Conservation (phyloP, 805 yeast species). For the Wickerhamomyces kurtzmanii region DNA sequence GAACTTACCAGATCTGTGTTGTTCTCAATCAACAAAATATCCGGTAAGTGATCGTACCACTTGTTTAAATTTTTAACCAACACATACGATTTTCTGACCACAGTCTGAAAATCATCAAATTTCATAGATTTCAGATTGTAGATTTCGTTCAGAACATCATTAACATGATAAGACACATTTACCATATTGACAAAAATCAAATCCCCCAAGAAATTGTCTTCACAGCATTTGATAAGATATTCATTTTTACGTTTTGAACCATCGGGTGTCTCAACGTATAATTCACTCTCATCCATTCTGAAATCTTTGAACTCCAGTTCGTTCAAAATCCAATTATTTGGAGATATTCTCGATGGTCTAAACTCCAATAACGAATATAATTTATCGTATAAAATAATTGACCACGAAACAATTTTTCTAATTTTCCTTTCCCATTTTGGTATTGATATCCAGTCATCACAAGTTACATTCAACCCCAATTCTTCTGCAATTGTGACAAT, state of each 20-base stretch:
- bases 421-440: constrained; percentile 20
- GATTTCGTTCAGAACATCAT: constrained; percentile 12
- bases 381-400: constrained; percentile 16
- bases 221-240: constrained; percentile 2
- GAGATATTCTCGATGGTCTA: constrained; percentile 13
- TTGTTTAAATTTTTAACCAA: constrained; percentile 9
- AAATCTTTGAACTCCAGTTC: constrained; percentile 12
- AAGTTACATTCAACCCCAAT: constrained; percentile 15
- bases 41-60: constrained; percentile 15
- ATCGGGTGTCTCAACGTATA: constrained; percentile 8
- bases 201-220: constrained; percentile 8
- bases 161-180: constrained; percentile 14
- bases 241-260: constrained; percentile 1
- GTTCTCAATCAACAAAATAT: no score
- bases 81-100: constrained; percentile 7
- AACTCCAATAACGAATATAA: constrained; percentile 16
- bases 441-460: constrained; percentile 15
- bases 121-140: constrained; percentile 14
- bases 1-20: constrained; percentile 9
- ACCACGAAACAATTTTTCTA: constrained; percentile 16
- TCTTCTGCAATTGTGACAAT: constrained; percentile 16
- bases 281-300: constrained; percentile 10
- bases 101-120: constrained; percentile 13
- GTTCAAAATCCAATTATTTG: constrained; percentile 16
- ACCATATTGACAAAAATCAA: constrained; percentile 16